Conservation (phyloP, 2,329 filamentous ascomycete species). For the Didymella lethalis region DNA sequence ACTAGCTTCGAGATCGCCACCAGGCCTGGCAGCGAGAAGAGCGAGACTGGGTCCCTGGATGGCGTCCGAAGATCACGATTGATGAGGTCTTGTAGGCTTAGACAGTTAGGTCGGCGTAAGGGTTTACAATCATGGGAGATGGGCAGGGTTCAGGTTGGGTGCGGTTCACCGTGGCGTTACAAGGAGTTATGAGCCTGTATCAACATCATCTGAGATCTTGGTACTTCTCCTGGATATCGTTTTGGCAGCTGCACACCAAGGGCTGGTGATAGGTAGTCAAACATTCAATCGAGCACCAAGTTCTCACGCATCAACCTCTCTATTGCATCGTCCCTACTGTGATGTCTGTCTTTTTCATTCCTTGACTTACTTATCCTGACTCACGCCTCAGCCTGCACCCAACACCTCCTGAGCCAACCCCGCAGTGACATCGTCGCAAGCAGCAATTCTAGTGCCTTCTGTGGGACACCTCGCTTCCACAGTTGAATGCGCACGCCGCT, state of each 20-base stretch:
- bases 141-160: conserved; percentile 27
- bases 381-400: conserved; percentile 6
- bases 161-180: conserved; percentile 32
- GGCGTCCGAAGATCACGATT: conserved; percentile 38
- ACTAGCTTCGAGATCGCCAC: conserved; percentile 42
- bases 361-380: not conserved
- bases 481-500: conserved; percentile 19
- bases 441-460: conserved; percentile 18
- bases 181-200: conserved; percentile 40
- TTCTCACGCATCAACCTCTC: not conserved
- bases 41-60: conserved; percentile 33
- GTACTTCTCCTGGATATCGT: conserved; percentile 32
- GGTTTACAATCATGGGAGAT: conserved; percentile 36
- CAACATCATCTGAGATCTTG: conserved; percentile 28
- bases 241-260: conserved; percentile 45
- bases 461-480: conserved; percentile 14
- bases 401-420: conserved; percentile 8
- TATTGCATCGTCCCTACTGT: conserved; percentile 9
- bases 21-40: conserved; percentile 34
- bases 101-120: conserved; percentile 40
- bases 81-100: conserved; percentile 39
- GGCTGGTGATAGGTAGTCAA: conserved; percentile 46
- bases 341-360: not conserved
- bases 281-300: conserved; percentile 24
- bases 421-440: conserved; percentile 12